Evolutionary conservation across 2,329 filamentous ascomycete species (phyloP).

Genomic region (Ceratocystis harringtonii): DNA sequence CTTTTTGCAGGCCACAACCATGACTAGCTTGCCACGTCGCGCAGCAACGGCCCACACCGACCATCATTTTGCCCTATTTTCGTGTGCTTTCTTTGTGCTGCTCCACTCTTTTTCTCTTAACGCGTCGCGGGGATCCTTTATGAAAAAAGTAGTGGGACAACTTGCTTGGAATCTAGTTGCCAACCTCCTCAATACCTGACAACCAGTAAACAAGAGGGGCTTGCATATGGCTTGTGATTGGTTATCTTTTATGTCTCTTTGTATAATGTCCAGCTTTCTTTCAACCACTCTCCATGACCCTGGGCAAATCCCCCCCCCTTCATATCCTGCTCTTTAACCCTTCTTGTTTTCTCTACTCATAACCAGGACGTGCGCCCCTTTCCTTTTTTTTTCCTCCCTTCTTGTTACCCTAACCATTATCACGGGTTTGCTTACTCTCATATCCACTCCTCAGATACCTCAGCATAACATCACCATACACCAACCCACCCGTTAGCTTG

Average conservation of each 20-base stretch:
- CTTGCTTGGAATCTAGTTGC: neutral
- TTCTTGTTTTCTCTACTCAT: slow-evolving; percentile 12
- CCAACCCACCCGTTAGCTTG: neutral
- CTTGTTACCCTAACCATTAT: slow-evolving; percentile 8
- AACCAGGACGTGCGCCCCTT: slow-evolving; percentile 8
- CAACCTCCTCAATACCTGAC: slow-evolving; percentile 14
- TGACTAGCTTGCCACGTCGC: slow-evolving; percentile 9
- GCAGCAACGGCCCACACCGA: slow-evolving; percentile 6
- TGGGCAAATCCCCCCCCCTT: neutral
- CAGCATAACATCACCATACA: neutral
- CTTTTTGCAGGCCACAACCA: neutral
- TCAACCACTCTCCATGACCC: neutral
- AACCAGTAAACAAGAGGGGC: slow-evolving; percentile 12
- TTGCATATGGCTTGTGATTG: slow-evolving; percentile 16
- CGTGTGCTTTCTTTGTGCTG: slow-evolving; percentile 1
- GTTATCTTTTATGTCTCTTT: slow-evolving; percentile 9
- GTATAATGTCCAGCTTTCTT: neutral
- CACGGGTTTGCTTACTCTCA: neutral
- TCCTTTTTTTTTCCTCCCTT: slow-evolving; percentile 2
- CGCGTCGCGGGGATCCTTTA: neutral
- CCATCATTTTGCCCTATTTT: neutral
- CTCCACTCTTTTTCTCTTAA: neutral
- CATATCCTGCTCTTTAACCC: slow-evolving; percentile 13
- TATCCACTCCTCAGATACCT: neutral
- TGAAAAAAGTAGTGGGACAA: neutral